Percentiles rank a stretch among this genome's conserved stretches.
phyloP scores from a whole-genome alignment of 805 yeast species.

The Barnettozyma sucrosica region DNA sequence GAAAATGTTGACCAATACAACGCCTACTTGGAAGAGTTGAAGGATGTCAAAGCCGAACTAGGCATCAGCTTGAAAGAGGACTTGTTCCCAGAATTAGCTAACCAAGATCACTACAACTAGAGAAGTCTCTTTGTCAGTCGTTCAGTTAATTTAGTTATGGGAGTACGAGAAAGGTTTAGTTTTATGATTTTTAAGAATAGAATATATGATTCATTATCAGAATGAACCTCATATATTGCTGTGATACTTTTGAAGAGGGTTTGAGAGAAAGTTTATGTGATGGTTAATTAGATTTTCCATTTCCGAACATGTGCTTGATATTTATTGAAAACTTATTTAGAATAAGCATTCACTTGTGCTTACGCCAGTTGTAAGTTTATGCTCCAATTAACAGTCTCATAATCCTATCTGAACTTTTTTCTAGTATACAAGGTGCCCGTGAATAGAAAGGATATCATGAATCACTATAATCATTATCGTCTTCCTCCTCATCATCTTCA shows the following conservation, averaged over 20 bases:
- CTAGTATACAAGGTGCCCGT: slow-evolving; percentile 6
- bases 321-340: slow-evolving; percentile 8
- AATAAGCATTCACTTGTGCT: slow-evolving; percentile 14
- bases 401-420: too few relatives aligned
- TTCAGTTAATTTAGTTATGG: slow-evolving; percentile 1
- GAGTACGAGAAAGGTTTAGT: slow-evolving; percentile 6
- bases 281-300: neutral
- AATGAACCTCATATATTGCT: slow-evolving; percentile 3
- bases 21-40: slow-evolving; percentile 93
- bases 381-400: too few relatives aligned
- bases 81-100: slow-evolving; percentile 45
- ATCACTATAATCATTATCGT: slow-evolving; percentile 24
- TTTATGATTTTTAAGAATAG: slow-evolving; percentile 6
- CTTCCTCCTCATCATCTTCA: slow-evolving; percentile 25
- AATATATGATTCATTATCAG: slow-evolving; percentile 8
- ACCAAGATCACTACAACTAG: slow-evolving; percentile 22
- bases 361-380: neutral
- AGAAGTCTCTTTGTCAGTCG: neutral
- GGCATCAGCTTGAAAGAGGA: slow-evolving; percentile 93
- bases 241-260: slow-evolving; percentile 4
- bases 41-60: slow-evolving; percentile 84
- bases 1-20: slow-evolving; percentile 91
- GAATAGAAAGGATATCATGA: neutral
- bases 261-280: neutral
- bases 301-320: neutral